These are phyloP conservation scores for Aspergillus amoenus DNA, from an alignment of 2,329 filamentous ascomycete species.

Conservation along the genomic window DNA sequence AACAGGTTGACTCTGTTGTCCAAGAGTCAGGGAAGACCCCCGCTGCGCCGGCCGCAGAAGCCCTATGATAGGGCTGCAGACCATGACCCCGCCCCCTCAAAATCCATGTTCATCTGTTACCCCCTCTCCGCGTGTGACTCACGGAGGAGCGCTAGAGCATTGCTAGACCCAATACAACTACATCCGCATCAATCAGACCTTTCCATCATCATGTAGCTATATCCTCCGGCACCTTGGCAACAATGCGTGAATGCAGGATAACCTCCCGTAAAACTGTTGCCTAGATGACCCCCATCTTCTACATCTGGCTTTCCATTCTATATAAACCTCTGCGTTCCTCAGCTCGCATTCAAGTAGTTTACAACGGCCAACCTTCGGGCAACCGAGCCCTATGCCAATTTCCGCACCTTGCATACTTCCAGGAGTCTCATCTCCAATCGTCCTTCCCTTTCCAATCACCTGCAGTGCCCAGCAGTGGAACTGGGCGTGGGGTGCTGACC, in stretches of 20 bases:
- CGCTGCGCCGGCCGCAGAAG: slow-evolving; percentile 33
- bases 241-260: not conserved
- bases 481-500: not conserved
- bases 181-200: slow-evolving; percentile 5
- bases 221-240: slow-evolving; percentile 10
- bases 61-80: slow-evolving; percentile 18
- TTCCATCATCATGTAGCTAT: slow-evolving; percentile 5
- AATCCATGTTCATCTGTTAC: not conserved
- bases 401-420: not conserved
- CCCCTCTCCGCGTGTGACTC: not conserved
- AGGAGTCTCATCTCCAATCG: not conserved
- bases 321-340: slow-evolving; percentile 1
- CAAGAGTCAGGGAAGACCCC: slow-evolving; percentile 14
- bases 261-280: slow-evolving; percentile 8
- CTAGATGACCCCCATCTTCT: slow-evolving; percentile 2
- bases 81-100: not conserved
- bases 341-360: not conserved
- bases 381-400: not conserved
- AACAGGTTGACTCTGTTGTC: not conserved
- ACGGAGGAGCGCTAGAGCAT: not conserved
- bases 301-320: not conserved
- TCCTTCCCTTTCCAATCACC: not conserved
- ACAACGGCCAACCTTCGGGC: not conserved
- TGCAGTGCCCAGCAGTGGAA: not conserved
- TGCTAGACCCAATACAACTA: slow-evolving; percentile 3